Evolutionary conservation across 805 yeast species (phyloP), one percentile per base, ranked within the genome.

Genomic region (Ogataea glucozyma): DNA sequence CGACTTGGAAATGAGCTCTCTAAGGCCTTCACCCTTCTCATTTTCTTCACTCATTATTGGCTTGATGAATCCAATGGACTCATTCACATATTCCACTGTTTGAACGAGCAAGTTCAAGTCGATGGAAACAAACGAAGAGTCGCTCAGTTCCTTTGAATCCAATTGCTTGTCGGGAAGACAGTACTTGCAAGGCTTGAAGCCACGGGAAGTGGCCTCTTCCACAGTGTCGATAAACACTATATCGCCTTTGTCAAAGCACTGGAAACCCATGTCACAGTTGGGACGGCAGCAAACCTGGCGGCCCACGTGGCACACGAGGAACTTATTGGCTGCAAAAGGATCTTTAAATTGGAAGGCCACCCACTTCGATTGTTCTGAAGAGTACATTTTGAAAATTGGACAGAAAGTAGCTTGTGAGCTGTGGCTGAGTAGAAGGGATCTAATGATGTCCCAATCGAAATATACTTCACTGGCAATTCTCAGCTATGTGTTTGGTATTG

Each of bases 311-410:
- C 79, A 71, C 17, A 79, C 83, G 37, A 69, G 63, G 51, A 83
- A 83, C 19, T 77, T 64, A 31, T 75, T 76, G 0, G 83, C 74
- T 10, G 86, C 83, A 52, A 78, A 78, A 1, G 88, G 85, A 54
- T 82, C 88, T 46, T 75, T 69, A 59, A 78, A 78, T 54, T 79
- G 81, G 59, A 78, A 81, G 1, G 86, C 86, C 40, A 73, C 76
- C 83, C 83, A 77, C 54, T 71, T 78, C 30, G 75, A 60, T 11
- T 65, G 56, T 31, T 73, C 76, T 5, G 73, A 58, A 1, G 69
- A 58, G 56, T 75, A 75, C 31, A 62, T 63, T 5, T 12, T 20
- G 13, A 26, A 7, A 22, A 11, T 11, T 22, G 26, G 26, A 11
- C 26, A 22, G 10, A 22, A 7, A 22, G 26, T 11, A 7, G 11